Evolutionary conservation across 2,329 filamentous ascomycete species (phyloP).

Genomic region (Furcasterigmium furcatum): DNA sequence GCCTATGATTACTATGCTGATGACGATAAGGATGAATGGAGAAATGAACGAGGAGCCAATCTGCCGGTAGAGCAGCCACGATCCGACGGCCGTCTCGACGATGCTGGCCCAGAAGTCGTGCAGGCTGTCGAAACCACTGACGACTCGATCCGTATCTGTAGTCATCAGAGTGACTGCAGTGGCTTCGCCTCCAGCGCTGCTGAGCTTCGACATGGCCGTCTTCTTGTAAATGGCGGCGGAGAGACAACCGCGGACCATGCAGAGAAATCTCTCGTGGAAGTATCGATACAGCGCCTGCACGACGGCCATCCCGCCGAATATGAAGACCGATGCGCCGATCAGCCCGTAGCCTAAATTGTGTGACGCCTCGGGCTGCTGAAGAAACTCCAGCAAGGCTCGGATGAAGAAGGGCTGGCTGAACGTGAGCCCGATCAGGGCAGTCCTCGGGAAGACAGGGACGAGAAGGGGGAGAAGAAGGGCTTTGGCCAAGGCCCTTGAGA

Average conservation of each 20-base stretch:
- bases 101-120: conserved; percentile 31
- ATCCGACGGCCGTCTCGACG: conserved; percentile 25
- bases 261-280: conserved; percentile 20
- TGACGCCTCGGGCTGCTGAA: conserved; percentile 18
- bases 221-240: conserved; percentile 25
- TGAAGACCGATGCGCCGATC: conserved; percentile 25
- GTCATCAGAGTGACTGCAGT: conserved; percentile 34
- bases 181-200: conserved; percentile 18
- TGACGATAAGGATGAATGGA: conserved; percentile 21
- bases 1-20: not conserved
- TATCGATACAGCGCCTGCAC: conserved; percentile 28
- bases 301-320: conserved; percentile 28
- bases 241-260: conserved; percentile 24
- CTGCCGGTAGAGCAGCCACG: conserved; percentile 25
- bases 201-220: conserved; percentile 20
- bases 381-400: conserved; percentile 28
- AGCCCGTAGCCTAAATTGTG: conserved; percentile 24
- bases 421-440: conserved; percentile 33
- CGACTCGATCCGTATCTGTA: conserved; percentile 30
- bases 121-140: conserved; percentile 19
- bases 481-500: conserved; percentile 21
- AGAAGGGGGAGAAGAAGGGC: conserved; percentile 27
- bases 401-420: conserved; percentile 42
- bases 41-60: conserved; percentile 26
- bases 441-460: conserved; percentile 29